Conservation (phyloP, 305 asterid genomes). For the Striga hermonthica region DNA sequence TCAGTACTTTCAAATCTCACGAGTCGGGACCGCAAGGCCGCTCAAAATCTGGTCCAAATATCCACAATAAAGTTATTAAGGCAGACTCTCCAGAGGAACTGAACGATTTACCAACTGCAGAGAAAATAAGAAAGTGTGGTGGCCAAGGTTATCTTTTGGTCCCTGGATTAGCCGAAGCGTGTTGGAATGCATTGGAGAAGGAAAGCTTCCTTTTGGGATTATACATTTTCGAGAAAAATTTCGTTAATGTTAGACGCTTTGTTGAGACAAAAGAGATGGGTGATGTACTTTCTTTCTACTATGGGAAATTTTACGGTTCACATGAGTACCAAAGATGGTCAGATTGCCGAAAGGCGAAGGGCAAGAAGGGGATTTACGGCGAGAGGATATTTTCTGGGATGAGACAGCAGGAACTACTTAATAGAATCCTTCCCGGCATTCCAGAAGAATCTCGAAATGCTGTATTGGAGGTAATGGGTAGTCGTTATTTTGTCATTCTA, state of each 20-base stretch:
- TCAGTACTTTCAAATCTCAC: constrained; percentile 27
- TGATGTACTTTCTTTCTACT: constrained; percentile 49
- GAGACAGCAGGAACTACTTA: constrained; percentile 58
- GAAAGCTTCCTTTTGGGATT: constrained; percentile 53
- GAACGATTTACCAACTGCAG: constrained; percentile 15
- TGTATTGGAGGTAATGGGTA: constrained; percentile 46
- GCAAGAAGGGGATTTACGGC: constrained; percentile 47
- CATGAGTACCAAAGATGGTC: constrained; percentile 60
- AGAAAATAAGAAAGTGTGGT: constrained; percentile 26
- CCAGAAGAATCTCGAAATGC: constrained; percentile 44
- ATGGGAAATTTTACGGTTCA: constrained; percentile 54
- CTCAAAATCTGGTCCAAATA: constrained; percentile 19
- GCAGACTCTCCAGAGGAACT: constrained; percentile 10
- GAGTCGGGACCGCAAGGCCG: background rate
- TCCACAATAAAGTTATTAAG: constrained; percentile 14
- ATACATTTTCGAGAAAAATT: constrained; percentile 60
- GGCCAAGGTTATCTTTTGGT: constrained; percentile 34
- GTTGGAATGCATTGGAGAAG: constrained; percentile 53
- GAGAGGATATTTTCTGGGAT: constrained; percentile 55
- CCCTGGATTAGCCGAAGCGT: constrained; percentile 39
- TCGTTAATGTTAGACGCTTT: constrained; percentile 45
- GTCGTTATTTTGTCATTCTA: background rate
- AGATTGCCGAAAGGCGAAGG: constrained; percentile 47
- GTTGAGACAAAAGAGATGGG: constrained; percentile 51
- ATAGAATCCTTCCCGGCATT: constrained; percentile 42